Evolutionary conservation across 345 rosid genomes (phyloP).

Genomic region (Cardamine chenopodiifolia): DNA sequence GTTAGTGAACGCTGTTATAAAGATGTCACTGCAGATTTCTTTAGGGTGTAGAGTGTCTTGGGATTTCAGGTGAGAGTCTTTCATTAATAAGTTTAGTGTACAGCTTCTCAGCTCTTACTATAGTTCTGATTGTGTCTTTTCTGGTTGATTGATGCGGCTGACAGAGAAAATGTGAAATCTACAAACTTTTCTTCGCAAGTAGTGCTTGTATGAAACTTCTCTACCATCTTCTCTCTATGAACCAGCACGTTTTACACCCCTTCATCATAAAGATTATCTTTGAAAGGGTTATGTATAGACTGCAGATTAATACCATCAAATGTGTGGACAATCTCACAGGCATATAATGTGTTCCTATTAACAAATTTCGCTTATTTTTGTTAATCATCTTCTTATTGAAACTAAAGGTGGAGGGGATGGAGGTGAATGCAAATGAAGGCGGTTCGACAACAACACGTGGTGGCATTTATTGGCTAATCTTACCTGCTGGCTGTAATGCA

Average conservation of each 20-base stretch:
- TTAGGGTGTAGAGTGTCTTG: background rate
- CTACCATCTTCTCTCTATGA: background rate
- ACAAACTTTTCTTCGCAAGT: no score
- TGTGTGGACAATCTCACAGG: background rate
- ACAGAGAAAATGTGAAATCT: background rate
- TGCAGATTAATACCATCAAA: background rate
- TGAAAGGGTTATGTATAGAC: background rate
- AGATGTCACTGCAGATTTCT: background rate
- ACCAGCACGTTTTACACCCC: background rate
- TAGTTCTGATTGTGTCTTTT: background rate
- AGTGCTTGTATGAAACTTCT: background rate
- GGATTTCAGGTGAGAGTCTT: background rate
- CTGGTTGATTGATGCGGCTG: background rate
- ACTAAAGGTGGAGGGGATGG: constrained; percentile 88
- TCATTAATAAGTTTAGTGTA: background rate
- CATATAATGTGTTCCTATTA: background rate
- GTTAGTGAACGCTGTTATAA: background rate
- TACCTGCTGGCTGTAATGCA: constrained; percentile 96
- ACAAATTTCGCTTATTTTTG: background rate
- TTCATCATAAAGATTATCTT: background rate
- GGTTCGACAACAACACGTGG: constrained; percentile 95
- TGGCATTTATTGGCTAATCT: constrained; percentile 87
- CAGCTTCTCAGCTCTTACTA: constrained; percentile 7
- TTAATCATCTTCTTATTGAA: background rate
- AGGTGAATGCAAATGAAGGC: constrained; percentile 95